Evolutionary conservation across 78 protist species (phyloP), one percentile per base, ranked within the genome.

Genomic region (Chrysochromulina tobinii): DNA sequence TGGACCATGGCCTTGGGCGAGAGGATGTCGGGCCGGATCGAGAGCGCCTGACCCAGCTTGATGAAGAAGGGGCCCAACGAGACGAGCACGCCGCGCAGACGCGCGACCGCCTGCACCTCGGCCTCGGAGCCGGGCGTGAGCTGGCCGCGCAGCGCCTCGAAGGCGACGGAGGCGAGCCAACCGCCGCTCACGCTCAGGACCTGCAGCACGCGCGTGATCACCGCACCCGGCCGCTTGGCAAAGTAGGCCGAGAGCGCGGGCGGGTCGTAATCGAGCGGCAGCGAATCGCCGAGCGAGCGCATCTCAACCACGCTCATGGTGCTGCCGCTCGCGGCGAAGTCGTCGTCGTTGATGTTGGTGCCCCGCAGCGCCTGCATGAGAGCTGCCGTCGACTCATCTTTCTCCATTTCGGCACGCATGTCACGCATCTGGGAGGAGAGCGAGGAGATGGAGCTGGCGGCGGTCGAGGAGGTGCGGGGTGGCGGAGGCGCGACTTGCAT

Each of bases 11-110:
- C 69, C 17, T 21, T 12, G 27, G 88, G 88, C 50, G 88, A 58
- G 69, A 58, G 88, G 55, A 58, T n/a, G 23, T 54, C 88, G 69
- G 88, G 88, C 11, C 92, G 73, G 66, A 90, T 90, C 21, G 89
- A 53, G 50, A 90, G 92, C 67, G 92, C 92, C 88, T 90, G 88
- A 3, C 69, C 69, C 15, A 85, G 75, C 69, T 85, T 85, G 14
- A 85, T 90, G 88, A 64, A 90, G 88, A 61, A 77, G 50, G 92
- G 92, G 48, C 92, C 92, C 38, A 90, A 88, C 59, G 87, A 79
- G 51, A 79, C 61, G 61, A 79, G 2, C 25, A 54, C n/a, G 64
- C 51, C 27, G 61, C 87, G 87, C 27, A 79, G 87, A 38, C 23
- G 9, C 25, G 51, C 50, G 18, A 50, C 84, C 14, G 4, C n/a